These are phyloP conservation scores for Lodderomyces margitis DNA, from an alignment of 1,139 yeast genomes.

Conservation along the genomic window DNA sequence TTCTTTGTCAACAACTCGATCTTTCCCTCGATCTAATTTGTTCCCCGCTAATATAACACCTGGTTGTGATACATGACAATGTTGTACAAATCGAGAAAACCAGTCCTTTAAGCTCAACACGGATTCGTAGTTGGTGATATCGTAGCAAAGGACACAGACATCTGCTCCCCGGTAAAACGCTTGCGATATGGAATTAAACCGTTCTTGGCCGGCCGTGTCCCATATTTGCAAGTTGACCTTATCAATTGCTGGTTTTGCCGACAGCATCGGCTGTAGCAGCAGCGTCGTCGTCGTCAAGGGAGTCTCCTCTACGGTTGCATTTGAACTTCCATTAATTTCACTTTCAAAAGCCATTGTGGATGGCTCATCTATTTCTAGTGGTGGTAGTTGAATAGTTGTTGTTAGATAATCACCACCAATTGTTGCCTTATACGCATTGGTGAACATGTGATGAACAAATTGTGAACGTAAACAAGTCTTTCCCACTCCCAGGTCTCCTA, in stretches of 20 bases:
- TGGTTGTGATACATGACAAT: slow-evolving; percentile 50
- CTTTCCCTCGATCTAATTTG: slow-evolving; percentile 42
- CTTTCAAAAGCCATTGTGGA: background rate
- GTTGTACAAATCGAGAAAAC: slow-evolving; percentile 50
- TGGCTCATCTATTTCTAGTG: background rate
- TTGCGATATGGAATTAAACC: slow-evolving; percentile 58
- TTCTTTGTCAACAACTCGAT: slow-evolving; percentile 40
- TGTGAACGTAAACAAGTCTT: slow-evolving; percentile 61
- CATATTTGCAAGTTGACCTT: slow-evolving; percentile 52
- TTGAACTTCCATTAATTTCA: background rate
- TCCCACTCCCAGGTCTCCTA: slow-evolving; percentile 65
- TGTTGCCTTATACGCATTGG: slow-evolving; percentile 59
- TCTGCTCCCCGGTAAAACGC: slow-evolving; percentile 64
- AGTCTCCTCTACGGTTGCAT: background rate
- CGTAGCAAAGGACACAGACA: slow-evolving; percentile 56
- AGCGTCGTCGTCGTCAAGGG: background rate
- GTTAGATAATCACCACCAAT: slow-evolving; percentile 63
- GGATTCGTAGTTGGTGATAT: slow-evolving; percentile 54
- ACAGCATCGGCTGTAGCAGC: background rate
- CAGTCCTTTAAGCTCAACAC: slow-evolving; percentile 51
- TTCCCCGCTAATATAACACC: slow-evolving; percentile 57
- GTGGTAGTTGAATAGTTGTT: slow-evolving; percentile 30
- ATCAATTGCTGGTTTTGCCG: background rate
- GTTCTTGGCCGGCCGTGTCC: slow-evolving; percentile 70
- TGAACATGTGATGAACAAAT: slow-evolving; percentile 56